A percentile compares a stretch with the other conserved stretches of the same genome.
Conservation (phyloP, 1,139 yeast species). For the Debaryomycetaceae sp. region DNA sequence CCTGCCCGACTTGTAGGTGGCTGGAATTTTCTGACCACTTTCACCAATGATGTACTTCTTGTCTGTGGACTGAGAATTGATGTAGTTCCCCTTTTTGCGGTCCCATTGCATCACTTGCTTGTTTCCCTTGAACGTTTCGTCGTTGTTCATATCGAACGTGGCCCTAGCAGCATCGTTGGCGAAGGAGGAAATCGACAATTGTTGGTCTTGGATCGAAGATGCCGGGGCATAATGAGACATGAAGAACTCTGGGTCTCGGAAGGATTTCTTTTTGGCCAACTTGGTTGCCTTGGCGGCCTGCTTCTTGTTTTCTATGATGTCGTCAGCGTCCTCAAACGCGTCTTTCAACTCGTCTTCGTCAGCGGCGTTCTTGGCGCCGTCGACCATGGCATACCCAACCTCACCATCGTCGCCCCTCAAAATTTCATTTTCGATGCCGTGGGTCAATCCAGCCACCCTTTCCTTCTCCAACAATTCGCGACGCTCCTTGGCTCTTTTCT, state of each 20-base stretch:
- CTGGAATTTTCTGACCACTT: slow-evolving; percentile 90
- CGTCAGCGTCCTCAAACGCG: slow-evolving; percentile 64
- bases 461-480: slow-evolving; percentile 68
- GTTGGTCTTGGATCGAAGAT: slow-evolving; percentile 78
- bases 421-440: slow-evolving; percentile 68
- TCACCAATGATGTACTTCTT: slow-evolving; percentile 91
- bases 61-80: slow-evolving; percentile 76
- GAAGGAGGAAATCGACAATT: slow-evolving; percentile 63
- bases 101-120: slow-evolving; percentile 88
- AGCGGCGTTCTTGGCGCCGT: slow-evolving; percentile 16
- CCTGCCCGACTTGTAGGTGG: slow-evolving; percentile 85
- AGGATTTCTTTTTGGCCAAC: slow-evolving; percentile 40
- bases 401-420: slow-evolving; percentile 50
- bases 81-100: slow-evolving; percentile 85
- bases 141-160: slow-evolving; percentile 77
- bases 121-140: slow-evolving; percentile 64
- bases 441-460: slow-evolving; percentile 70
- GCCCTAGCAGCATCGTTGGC: slow-evolving; percentile 82
- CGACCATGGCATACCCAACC: slow-evolving; percentile 47
- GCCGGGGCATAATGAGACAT: slow-evolving; percentile 89
- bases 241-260: slow-evolving; percentile 77
- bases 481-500: slow-evolving; percentile 70
- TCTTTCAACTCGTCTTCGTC: slow-evolving; percentile 48
- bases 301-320: slow-evolving; percentile 29
- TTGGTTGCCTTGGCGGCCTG: slow-evolving; percentile 25